A percentile compares a stretch with the other conserved stretches of the same genome.
Conservation (phyloP, 2,329 filamentous ascomycete species). For the Colletotrichum plurivorum region DNA sequence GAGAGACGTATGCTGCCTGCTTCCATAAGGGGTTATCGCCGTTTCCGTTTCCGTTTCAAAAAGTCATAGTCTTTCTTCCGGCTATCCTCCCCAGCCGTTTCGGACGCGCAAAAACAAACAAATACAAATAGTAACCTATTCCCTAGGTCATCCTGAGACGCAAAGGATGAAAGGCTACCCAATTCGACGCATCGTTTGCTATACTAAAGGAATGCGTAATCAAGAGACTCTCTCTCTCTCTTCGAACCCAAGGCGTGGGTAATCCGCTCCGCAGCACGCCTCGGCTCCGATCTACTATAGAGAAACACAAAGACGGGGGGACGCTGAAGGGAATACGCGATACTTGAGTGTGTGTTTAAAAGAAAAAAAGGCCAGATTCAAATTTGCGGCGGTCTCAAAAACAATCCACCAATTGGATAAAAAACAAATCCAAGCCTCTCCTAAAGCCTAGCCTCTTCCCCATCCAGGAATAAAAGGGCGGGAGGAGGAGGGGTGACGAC, state of each 20-base stretch:
- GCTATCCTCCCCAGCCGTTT: too few relatives aligned
- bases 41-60: too few relatives aligned
- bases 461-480: background rate
- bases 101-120: too few relatives aligned
- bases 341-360: too few relatives aligned
- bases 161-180: too few relatives aligned
- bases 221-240: background rate
- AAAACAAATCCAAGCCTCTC: background rate
- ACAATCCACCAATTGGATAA: conserved; percentile 8
- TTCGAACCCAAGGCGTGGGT: conserved; percentile 8
- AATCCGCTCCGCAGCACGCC: conserved; percentile 20
- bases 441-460: background rate
- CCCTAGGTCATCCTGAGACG: too few relatives aligned
- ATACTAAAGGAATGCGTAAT: conserved; percentile 4
- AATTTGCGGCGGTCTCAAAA: conserved; percentile 11
- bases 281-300: background rate
- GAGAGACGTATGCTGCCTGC: too few relatives aligned
- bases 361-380: conserved; percentile 1
- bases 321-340: background rate
- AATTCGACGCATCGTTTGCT: background rate
- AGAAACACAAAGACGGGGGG: background rate
- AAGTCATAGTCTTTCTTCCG: too few relatives aligned
- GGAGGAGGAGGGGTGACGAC: background rate
- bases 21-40: too few relatives aligned
- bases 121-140: too few relatives aligned